A percentile compares a stretch with the other conserved stretches of the same genome.
These are phyloP conservation scores for Haematococcus lacustris DNA, from an alignment of 139 green algal species.

Conservation along the genomic window DNA sequence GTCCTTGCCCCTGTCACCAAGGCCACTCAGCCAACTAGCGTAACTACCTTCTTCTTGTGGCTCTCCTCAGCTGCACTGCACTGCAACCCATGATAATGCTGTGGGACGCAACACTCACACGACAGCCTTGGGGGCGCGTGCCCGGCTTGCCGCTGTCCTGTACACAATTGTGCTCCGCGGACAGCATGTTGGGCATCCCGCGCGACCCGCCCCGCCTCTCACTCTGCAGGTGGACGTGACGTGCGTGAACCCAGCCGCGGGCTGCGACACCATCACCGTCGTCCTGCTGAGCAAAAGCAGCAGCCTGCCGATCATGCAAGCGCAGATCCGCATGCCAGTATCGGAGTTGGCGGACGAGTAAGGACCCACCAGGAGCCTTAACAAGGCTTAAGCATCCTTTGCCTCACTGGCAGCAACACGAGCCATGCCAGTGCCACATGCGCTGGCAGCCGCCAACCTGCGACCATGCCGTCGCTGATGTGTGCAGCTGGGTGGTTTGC, in stretches of 20 bases:
- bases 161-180: background rate
- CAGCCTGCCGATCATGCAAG: constrained; percentile 44
- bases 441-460: no score
- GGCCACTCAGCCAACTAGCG: no score
- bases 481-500: no score
- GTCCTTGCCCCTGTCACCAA: background rate
- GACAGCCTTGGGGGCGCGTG: background rate
- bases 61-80: background rate
- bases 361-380: no score
- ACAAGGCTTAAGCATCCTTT: no score
- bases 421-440: no score
- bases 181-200: background rate
- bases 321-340: constrained; percentile 47
- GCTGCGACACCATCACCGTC: constrained; percentile 30
- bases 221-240: constrained; percentile 30
- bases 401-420: no score
- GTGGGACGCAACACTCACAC: background rate
- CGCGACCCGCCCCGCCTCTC: no score
- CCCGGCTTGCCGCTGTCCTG: constrained; percentile 2
- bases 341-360: constrained; percentile 42
- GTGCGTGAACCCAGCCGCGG: constrained; percentile 32
- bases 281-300: constrained; percentile 29
- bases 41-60: no score
- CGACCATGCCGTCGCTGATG: no score
- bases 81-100: background rate